Evolutionary conservation across 1,284 basidiomycete species (phyloP).

Genomic region (Tausonia pullulans): DNA sequence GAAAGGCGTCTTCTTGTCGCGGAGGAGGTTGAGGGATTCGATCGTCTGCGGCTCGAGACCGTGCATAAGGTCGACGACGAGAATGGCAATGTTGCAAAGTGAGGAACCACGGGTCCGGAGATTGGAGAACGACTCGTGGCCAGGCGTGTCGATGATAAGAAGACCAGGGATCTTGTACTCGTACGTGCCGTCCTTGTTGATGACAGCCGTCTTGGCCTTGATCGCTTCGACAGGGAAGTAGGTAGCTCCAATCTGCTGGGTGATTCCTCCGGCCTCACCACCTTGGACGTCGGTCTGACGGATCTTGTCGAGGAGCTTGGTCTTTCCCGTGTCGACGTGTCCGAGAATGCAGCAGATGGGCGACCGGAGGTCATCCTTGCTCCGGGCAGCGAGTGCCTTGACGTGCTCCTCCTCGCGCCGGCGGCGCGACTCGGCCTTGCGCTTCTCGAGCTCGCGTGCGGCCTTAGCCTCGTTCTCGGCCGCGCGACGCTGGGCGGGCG

Average conservation of each 20-base stretch:
- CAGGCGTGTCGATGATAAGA: constrained; percentile 94
- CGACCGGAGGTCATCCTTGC: constrained; percentile 81
- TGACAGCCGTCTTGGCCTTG: constrained; percentile 77
- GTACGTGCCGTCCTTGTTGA: constrained; percentile 76
- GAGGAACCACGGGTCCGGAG: constrained; percentile 91
- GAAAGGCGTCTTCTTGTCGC: constrained; percentile 95
- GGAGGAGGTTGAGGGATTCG: constrained; percentile 84
- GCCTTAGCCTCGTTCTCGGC: constrained; percentile 23
- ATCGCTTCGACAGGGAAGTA: constrained; percentile 99
- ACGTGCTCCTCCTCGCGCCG: constrained; percentile 71
- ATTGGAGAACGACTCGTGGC: constrained; percentile 99
- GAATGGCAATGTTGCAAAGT: constrained; percentile 96
- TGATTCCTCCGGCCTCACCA: constrained; percentile 99
- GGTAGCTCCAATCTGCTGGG: constrained; percentile 99
- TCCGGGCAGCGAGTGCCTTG: constrained; percentile 75
- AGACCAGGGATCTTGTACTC: constrained; percentile 97
- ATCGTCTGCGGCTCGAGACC: constrained; percentile 95
- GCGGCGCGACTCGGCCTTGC: constrained; percentile 72
- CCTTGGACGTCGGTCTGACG: constrained; percentile 99
- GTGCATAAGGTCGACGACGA: constrained; percentile 99
- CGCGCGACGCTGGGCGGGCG: constrained; percentile 40
- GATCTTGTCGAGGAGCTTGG: constrained; percentile 97
- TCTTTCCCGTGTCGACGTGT: constrained; percentile 99
- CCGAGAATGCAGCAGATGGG: constrained; percentile 99
- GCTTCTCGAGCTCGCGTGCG: constrained; percentile 52